Base-by-base conservation (phyloP, 164 flowering plant species). In the Litsea cubeba region DNA sequence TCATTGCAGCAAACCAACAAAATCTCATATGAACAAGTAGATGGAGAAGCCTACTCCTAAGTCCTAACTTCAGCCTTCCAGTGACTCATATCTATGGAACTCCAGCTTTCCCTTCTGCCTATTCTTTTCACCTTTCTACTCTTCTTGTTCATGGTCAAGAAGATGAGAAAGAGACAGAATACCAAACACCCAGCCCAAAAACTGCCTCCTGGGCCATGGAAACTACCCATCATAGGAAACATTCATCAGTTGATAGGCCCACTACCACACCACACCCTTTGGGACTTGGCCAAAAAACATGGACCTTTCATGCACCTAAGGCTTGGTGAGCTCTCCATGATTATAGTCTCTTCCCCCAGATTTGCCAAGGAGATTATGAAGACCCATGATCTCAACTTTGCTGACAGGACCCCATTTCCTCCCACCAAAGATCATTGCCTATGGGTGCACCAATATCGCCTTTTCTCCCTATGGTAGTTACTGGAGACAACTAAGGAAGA, bases 401-500 rank as follows among this genome's bases (percentile, higher is more conserved):
- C 79, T 0, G 18, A 62, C 8, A 46, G 81, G 81, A 63, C 76
- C 78, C 2, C 20, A 67, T n/a, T 54, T 71, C 28, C 62, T 76
- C 24, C 66, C 67, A 7, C 28, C 71, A 1, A 72, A 46, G 62
- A 69, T 69, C n/a, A 24, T 74, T 26, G 5, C 70, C 11, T 76
- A 76, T 63, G 78, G 70, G 22, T 74, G 50, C 18, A 51, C 50
- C 26, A 58, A 72, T 65, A 65, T 83, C 2, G 76, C 60, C 15
- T 80, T 81, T 50, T 24, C 87, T 15, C 86, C 86, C 3, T 85
- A 75, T 58, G 83, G 84, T 8, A 74, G 68, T 25, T 81, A 78
- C 65, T 85, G 87, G 87, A 72, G 83, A 35, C 81, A 83, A 20
- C 26, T 85, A 32, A 63, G 82, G 3, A 85, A 78, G 69, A 76